Evolutionary conservation across 176 grass and related monocot genomes (phyloP).

Genomic region (Rhipidocladum racemiflorum): DNA sequence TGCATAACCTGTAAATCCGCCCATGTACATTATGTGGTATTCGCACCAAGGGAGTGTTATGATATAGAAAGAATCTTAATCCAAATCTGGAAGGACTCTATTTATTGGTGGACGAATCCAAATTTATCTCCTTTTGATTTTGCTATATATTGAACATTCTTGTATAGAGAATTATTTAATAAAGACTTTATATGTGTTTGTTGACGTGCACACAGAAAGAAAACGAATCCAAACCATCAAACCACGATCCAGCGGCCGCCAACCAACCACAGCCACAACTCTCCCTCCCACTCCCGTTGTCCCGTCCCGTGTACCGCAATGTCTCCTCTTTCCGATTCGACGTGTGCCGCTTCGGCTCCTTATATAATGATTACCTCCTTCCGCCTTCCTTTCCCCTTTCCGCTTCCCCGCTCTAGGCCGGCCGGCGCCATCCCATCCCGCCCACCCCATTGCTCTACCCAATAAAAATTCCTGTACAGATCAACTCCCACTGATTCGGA

Average conservation of each 20-base stretch:
- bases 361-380: neutral
- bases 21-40: no score
- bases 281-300: neutral
- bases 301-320: neutral
- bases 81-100: no score
- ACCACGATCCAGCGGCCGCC: neutral
- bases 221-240: neutral
- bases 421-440: neutral
- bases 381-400: neutral
- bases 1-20: no score
- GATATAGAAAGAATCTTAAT: no score
- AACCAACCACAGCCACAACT: neutral
- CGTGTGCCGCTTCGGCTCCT: neutral
- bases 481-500: constrained; percentile 39
- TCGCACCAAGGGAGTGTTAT: no score
- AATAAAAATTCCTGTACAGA: constrained; percentile 39
- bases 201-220: no score
- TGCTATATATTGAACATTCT: no score
- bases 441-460: constrained; percentile 15
- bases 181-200: no score
- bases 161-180: no score
- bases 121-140: no score
- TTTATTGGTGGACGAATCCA: no score
- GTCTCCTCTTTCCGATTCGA: neutral
- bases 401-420: neutral